Percentiles rank a stretch among this genome's conserved stretches.
These are phyloP conservation scores for Rubus parviflorus DNA, from an alignment of 306 rosid species.

Conservation along the genomic window DNA sequence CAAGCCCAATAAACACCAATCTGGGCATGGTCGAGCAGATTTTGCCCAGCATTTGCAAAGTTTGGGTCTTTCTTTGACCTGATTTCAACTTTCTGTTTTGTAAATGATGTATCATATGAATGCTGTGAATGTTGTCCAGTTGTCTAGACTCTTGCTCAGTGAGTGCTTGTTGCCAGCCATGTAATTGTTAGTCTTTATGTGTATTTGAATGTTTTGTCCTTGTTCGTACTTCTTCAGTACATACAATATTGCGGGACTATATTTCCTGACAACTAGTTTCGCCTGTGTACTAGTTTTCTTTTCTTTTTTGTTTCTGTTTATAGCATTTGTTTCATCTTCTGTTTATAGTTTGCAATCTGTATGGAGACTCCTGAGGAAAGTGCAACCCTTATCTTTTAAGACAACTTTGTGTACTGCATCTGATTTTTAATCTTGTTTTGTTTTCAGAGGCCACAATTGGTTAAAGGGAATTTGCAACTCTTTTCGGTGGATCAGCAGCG, in stretches of 20 bases:
- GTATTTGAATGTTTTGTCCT: background rate
- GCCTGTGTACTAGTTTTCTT: no score
- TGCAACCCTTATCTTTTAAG: background rate
- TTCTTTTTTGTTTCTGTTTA: background rate
- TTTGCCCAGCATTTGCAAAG: background rate
- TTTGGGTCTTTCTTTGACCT: background rate
- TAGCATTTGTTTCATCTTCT: background rate
- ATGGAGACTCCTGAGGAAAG: background rate
- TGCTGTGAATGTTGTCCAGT: background rate
- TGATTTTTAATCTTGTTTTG: constrained; percentile 24
- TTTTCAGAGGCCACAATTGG: constrained; percentile 87
- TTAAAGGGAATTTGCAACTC: constrained; percentile 98
- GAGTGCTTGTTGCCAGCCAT: background rate
- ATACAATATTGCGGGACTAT: background rate
- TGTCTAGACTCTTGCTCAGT: constrained; percentile 1
- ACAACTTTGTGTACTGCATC: constrained; percentile 10
- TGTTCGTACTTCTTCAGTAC: constrained; percentile 3
- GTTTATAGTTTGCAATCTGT: background rate
- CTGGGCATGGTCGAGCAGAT: background rate
- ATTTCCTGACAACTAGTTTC: no score
- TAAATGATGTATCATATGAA: background rate
- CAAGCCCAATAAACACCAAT: background rate
- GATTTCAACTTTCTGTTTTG: background rate
- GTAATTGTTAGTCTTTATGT: background rate
- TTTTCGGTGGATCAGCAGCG: constrained; percentile 97